Percentiles rank a stretch among this genome's conserved stretches.
Evolutionary conservation across 345 rosid genomes (phyloP).

Genomic region (Salix udensis): DNA sequence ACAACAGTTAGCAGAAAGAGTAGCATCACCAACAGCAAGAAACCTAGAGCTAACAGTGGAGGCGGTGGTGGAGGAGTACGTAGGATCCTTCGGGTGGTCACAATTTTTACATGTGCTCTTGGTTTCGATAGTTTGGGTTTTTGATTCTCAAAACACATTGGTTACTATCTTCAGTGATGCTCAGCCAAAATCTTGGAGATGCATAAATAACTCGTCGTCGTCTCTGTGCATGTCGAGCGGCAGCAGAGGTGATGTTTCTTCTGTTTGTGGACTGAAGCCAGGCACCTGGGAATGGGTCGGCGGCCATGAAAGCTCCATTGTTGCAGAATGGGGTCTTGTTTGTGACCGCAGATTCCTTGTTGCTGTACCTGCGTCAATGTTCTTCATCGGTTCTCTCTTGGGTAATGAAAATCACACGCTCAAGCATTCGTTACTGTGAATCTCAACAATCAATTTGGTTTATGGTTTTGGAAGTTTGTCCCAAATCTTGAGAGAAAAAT

Average conservation of each 20-base stretch:
- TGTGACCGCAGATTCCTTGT: slow-evolving; percentile 65
- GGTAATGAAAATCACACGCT: slow-evolving; percentile 28
- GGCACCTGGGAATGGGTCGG: slow-evolving; percentile 76
- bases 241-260: slow-evolving; percentile 4
- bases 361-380: slow-evolving; percentile 66
- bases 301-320: slow-evolving; percentile 39
- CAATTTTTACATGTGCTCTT: slow-evolving; percentile 61
- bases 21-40: background rate
- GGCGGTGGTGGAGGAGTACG: slow-evolving; percentile 55
- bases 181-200: slow-evolving; percentile 50
- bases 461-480: no score
- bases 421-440: background rate
- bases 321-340: slow-evolving; percentile 67
- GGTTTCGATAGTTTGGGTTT: slow-evolving; percentile 63
- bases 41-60: slow-evolving; percentile 60
- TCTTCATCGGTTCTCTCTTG: slow-evolving; percentile 69
- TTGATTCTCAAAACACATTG: slow-evolving; percentile 66
- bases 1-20: background rate
- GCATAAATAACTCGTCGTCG: slow-evolving; percentile 10
- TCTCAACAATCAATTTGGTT: background rate
- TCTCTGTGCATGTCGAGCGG: slow-evolving; percentile 6
- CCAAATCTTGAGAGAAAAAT: no score
- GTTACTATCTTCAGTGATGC: slow-evolving; percentile 70
- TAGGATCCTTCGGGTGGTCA: slow-evolving; percentile 58
- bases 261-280: slow-evolving; percentile 43